phyloP scores from a whole-genome alignment of 768 basidiomycete genomes.

The Serendipita sp. region DNA sequence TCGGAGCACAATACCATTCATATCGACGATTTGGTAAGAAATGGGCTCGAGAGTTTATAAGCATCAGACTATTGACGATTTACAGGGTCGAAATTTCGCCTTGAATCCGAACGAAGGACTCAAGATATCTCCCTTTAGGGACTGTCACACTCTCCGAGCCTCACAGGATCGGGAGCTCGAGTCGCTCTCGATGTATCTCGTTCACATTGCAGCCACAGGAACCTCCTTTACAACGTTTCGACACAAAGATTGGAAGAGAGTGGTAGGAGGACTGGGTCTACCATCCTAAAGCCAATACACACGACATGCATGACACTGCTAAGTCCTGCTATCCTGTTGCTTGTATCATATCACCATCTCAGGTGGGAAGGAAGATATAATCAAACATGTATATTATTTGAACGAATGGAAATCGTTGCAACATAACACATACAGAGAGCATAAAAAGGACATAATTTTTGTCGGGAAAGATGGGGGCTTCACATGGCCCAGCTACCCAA shows the following conservation, averaged over 20 bases:
- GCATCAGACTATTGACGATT: neutral
- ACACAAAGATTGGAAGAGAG: constrained; percentile 22
- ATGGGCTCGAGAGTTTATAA: neutral
- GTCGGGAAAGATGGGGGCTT: no score
- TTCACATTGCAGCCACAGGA: constrained; percentile 39
- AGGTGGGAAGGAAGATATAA: no score
- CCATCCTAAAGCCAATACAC: no score
- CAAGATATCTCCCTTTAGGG: constrained; percentile 69
- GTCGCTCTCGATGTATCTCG: constrained; percentile 47
- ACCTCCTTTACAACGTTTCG: constrained; percentile 15
- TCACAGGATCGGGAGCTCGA: constrained; percentile 52
- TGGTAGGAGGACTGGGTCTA: no score
- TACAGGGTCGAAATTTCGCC: constrained; percentile 68
- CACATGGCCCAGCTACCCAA: neutral
- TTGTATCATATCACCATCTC: no score
- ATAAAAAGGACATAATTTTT: no score
- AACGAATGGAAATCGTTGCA: no score
- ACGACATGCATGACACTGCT: no score
- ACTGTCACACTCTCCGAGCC: constrained; percentile 46
- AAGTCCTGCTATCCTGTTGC: no score
- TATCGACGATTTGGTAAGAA: constrained; percentile 61
- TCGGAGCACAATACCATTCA: constrained; percentile 65
- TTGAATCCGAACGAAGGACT: constrained; percentile 72
- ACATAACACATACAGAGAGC: no score
- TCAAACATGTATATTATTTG: no score